These are phyloP conservation scores for Mycena floridula DNA, from an alignment of 768 basidiomycete genomes.

Conservation along the genomic window DNA sequence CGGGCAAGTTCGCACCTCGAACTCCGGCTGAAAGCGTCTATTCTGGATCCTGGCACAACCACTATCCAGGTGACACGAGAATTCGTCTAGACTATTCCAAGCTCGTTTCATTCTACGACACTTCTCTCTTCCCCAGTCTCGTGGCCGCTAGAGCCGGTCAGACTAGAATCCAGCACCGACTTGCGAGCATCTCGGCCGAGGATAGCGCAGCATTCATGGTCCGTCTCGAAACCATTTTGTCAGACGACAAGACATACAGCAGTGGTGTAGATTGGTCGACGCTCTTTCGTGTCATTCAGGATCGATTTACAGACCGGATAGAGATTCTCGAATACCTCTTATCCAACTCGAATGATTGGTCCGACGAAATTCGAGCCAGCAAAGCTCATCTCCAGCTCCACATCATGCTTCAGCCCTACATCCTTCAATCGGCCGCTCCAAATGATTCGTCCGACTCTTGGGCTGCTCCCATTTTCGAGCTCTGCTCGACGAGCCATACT, in stretches of 20 bases:
- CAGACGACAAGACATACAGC: constrained; percentile 4
- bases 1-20: too few species aligned
- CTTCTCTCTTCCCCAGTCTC: constrained; percentile 28
- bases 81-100: constrained; percentile 35
- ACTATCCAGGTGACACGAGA: constrained; percentile 36
- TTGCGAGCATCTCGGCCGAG: constrained; percentile 21
- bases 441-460: constrained; percentile 14
- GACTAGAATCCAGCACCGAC: constrained; percentile 28
- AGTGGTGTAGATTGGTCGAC: constrained; percentile 38
- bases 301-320: constrained; percentile 37
- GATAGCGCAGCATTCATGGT: constrained; percentile 19
- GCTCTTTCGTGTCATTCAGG: constrained; percentile 28
- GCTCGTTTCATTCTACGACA: constrained; percentile 39
- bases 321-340: constrained; percentile 32
- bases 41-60: constrained; percentile 35
- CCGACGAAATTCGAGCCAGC: constrained; percentile 8
- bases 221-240: constrained; percentile 21
- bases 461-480: constrained; percentile 27
- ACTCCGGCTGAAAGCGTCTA: constrained; percentile 22
- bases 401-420: constrained; percentile 27
- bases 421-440: constrained; percentile 10
- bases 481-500: constrained; percentile 28
- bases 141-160: constrained; percentile 20
- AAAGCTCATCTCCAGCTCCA: constrained; percentile 22
- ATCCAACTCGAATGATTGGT: constrained; percentile 11